Evolutionary conservation across 2,329 filamentous ascomycete genomes (phyloP), one percentile per base, ranked within the genome.

Genomic region (Ophiostoma himal-ulmi): DNA sequence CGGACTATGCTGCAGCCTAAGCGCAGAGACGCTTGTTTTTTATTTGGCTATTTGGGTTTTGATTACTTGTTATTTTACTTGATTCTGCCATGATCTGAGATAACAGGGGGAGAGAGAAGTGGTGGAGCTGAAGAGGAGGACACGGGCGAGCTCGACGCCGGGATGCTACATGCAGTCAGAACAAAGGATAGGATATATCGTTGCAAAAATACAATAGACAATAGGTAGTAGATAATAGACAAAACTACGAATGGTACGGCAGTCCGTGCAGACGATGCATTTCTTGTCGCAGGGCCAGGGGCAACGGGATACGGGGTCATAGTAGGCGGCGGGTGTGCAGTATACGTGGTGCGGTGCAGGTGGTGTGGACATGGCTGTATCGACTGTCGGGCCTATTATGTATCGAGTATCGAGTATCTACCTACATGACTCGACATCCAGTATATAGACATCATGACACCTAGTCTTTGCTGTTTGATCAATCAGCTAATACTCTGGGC

Each of bases 221-320:
- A 30, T 30, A 30, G 26, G 26, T 30, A 30, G 3, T 30, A 30
- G 26, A 30, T 30, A 3, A 30, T 30, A 39, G 14, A 20, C 14
- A 57, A 17, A 11, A 26, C 48, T 22, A 22, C 3, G n/a, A 22
- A 26, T 10, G 3, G n/a, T 1, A 54, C 70, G 67, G 70, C 68
- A 67, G 70, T 67, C 70, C 64, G 68, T 71, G 70, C 68, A 68
- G 34, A 66, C 67, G 57, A 71, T 69, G 68, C 62, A 69, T 26
- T 71, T 60, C 26, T 14, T 71, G 70, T 67, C 65, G 37, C 70
- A 71, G 26, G 57, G 44, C 52, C 20, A 62, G 65, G 30, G 44
- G 57, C 26, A 48, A 60, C 54, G 34, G 17, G 41, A n/a, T 7
- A 69, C 34, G 17, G 5, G 37, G 52, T n/a, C 5, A 37, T 2